phyloP scores from a whole-genome alignment of 768 basidiomycete genomes.

The Boletus pseudo-olivaceus region DNA sequence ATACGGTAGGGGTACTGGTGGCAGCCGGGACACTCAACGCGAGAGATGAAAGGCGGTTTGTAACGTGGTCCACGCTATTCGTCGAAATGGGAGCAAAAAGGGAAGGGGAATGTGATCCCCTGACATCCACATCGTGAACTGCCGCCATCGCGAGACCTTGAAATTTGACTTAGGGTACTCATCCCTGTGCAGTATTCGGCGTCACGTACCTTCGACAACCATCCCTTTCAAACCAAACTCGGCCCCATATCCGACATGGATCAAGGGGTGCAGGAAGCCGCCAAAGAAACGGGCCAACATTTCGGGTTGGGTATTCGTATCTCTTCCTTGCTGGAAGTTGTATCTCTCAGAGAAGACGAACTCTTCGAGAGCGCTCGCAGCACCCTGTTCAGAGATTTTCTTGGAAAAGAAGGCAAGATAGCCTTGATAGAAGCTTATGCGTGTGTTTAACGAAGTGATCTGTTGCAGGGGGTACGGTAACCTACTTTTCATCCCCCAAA shows the following conservation, averaged over 20 bases:
- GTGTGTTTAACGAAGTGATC: too few species aligned
- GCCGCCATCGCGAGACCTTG: slow-evolving; percentile 26
- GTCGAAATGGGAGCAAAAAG: slow-evolving; percentile 5
- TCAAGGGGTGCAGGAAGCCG: slow-evolving; percentile 58
- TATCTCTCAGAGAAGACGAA: slow-evolving; percentile 32
- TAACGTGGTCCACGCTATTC: neutral
- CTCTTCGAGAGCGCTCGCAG: slow-evolving; percentile 18
- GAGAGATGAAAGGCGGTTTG: slow-evolving; percentile 3
- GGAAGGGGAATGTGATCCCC: slow-evolving; percentile 29
- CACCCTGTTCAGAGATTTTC: slow-evolving; percentile 16
- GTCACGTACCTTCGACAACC: slow-evolving; percentile 53
- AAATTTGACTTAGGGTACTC: neutral
- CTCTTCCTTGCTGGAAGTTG: slow-evolving; percentile 18
- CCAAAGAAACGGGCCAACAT: slow-evolving; percentile 53
- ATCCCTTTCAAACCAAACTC: slow-evolving; percentile 65
- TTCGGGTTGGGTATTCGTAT: slow-evolving; percentile 34
- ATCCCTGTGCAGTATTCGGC: neutral
- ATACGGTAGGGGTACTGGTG: neutral
- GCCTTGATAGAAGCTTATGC: slow-evolving; percentile 22
- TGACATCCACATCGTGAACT: slow-evolving; percentile 32
- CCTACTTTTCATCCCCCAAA: slow-evolving; percentile 27
- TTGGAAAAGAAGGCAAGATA: slow-evolving; percentile 27
- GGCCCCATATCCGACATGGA: slow-evolving; percentile 57
- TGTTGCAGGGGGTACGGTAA: neutral
- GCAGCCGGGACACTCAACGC: neutral